Conservation (phyloP, 805 yeast species). For the Metschnikowia noctiluminum region DNA sequence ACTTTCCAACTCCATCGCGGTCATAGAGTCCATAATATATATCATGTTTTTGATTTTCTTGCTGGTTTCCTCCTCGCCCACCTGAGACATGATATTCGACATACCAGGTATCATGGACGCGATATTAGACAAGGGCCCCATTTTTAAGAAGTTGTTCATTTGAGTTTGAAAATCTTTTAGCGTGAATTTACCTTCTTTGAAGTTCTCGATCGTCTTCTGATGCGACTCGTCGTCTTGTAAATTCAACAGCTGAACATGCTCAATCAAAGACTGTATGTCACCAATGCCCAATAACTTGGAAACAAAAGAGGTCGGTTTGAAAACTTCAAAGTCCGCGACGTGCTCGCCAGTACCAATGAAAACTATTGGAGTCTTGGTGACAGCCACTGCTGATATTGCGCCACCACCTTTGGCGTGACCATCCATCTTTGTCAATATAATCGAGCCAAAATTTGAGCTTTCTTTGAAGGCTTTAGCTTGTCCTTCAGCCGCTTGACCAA, state of each 20-base stretch:
- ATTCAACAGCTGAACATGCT: conserved; percentile 84
- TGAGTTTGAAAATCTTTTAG: conserved; percentile 89
- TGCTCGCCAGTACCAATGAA: conserved; percentile 99
- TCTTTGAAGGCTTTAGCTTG: conserved; percentile 95
- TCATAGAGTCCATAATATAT: conserved; percentile 93
- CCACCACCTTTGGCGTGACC: conserved; percentile 99
- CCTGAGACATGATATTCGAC: conserved; percentile 76
- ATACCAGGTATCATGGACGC: conserved; percentile 95
- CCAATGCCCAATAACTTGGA: conserved; percentile 95
- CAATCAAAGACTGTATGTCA: conserved; percentile 89
- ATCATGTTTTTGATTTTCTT: conserved; percentile 81
- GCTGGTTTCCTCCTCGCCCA: conserved; percentile 92
- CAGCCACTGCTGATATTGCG: conserved; percentile 97
- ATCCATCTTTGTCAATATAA: conserved; percentile 92
- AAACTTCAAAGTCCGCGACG: conserved; percentile 85
- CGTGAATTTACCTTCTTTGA: conserved; percentile 93
- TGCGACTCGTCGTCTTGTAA: conserved; percentile 65
- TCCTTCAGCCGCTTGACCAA: conserved; percentile 97
- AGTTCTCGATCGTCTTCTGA: conserved; percentile 84
- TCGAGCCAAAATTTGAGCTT: conserved; percentile 89
- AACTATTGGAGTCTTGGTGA: conserved; percentile 90
- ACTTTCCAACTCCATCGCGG: conserved; percentile 81
- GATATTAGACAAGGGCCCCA: conserved; percentile 94
- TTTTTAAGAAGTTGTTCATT: conserved; percentile 90
- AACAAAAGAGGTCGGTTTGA: conserved; percentile 83